phyloP scores from a whole-genome alignment of 2,329 filamentous ascomycete species.

The Fusarium hostae region DNA sequence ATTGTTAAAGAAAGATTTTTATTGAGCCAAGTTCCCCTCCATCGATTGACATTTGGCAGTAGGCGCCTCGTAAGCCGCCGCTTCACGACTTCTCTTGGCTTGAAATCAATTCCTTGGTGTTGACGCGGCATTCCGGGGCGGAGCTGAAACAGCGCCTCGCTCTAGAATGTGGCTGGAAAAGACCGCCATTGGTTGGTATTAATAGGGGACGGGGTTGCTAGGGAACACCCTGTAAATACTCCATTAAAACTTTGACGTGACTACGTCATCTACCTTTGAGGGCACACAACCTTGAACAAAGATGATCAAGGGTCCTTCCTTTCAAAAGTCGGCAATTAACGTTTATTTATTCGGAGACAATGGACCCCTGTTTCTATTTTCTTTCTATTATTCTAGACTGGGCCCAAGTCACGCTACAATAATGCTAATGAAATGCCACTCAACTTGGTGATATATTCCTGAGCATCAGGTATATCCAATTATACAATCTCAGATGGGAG shows the following conservation, averaged over 20 bases:
- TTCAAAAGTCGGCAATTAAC: neutral
- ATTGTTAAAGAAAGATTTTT: neutral
- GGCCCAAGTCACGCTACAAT: neutral
- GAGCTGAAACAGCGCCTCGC: constrained; percentile 45
- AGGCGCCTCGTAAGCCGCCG: constrained; percentile 40
- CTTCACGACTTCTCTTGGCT: constrained; percentile 32
- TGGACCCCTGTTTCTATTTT: neutral
- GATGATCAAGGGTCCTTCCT: constrained; percentile 7
- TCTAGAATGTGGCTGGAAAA: constrained; percentile 40
- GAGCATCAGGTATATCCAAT: constrained; percentile 31
- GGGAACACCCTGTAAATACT: constrained; percentile 33
- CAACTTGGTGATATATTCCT: constrained; percentile 32
- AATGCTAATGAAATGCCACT: neutral
- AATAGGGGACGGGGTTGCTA: constrained; percentile 34
- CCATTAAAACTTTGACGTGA: neutral
- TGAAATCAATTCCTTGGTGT: constrained; percentile 37
- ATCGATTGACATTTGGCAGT: neutral
- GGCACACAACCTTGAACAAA: neutral
- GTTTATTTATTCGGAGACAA: neutral
- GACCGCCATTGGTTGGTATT: constrained; percentile 38
- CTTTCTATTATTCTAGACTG: neutral
- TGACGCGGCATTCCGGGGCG: constrained; percentile 47
- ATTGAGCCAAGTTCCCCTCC: neutral
- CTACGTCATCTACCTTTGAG: constrained; percentile 35
- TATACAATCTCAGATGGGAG: neutral